phyloP scores from a whole-genome alignment of 1,284 basidiomycete genomes.

The Naganishia albida region DNA sequence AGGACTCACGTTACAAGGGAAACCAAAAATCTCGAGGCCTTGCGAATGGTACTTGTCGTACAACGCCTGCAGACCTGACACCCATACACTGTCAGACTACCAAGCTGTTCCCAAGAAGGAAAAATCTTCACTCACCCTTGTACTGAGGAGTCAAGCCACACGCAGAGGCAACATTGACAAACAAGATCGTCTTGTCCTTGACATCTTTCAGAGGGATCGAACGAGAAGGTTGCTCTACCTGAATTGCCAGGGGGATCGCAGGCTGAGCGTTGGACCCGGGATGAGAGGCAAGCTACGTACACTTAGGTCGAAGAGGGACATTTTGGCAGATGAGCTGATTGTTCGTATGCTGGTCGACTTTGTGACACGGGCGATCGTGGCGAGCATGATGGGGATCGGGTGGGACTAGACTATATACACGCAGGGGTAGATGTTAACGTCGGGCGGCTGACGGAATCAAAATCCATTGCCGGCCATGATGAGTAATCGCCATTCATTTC shows the following conservation, averaged over 20 bases:
- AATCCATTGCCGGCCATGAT: too few species aligned
- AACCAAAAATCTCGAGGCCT: conserved; percentile 77
- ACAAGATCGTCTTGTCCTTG: conserved; percentile 50
- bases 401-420: too few species aligned
- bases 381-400: too few species aligned
- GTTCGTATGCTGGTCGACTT: background rate
- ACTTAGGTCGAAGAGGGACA: conserved; percentile 21
- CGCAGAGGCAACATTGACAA: conserved; percentile 54
- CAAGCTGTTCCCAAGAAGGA: background rate
- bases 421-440: too few species aligned
- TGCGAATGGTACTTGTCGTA: conserved; percentile 80
- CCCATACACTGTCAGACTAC: background rate
- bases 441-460: too few species aligned
- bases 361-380: too few species aligned
- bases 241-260: background rate
- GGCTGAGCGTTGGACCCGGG: background rate
- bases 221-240: conserved; percentile 49
- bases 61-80: conserved; percentile 70
- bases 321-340: conserved; percentile 2
- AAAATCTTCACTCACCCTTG: conserved; percentile 58
- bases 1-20: conserved; percentile 77
- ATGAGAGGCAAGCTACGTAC: background rate
- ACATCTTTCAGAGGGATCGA: conserved; percentile 44
- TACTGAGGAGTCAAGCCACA: conserved; percentile 79
- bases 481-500: too few species aligned